Base-by-base conservation (phyloP, 192 early-diverging fungal genomes). In the Entomortierella lignicola region DNA sequence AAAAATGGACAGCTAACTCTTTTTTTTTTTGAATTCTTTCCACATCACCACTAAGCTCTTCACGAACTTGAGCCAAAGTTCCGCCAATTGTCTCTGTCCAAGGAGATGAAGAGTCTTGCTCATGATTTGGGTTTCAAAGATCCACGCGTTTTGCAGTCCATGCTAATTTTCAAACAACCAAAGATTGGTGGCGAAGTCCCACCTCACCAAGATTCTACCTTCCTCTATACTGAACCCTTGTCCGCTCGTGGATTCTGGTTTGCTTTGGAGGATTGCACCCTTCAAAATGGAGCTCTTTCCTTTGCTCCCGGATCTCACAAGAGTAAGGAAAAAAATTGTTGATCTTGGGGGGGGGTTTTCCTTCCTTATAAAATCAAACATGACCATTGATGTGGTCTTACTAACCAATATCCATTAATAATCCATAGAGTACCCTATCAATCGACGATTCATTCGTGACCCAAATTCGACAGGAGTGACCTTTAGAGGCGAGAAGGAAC, bases 201-300 rank as follows among this genome's bases (percentile, higher is more conserved):
- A 1, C 81, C 89, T 47, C 96, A 98, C 71, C 94, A 96, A 71
- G 97, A 98, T 69, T 94, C 92, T 27, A 93, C 94, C 10, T 98
- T 98, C 77, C 83, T 98, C 60, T 96, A 94, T 77, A 98, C 97
- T 0, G 77, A 92, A 29, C 95, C 97, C 4, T 80, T 88, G 13
- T 95, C 94, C 1, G 95, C 95, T 0, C 85, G 89, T 8, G 94
- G 95, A 10, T 91, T 95, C 66, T 97, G 96, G 96, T 92, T 96
- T 72, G 95, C 97, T 1, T 83, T 98, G 4, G 95, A 98, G 63
- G 93, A 98, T 67, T 97, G 95, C 83, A 96, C 94, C 2, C 71
- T 86, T 10, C 73, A 85, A 29, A 96, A 98, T 68, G 97, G 97
- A 0, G 96, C 95, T 56, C 90, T 98, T 69, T 91, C 87, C 34